A percentile compares a stretch with the other conserved stretches of the same genome.
Evolutionary conservation across 805 yeast species (phyloP).

Genomic region (Wickerhamomyces pijperi): DNA sequence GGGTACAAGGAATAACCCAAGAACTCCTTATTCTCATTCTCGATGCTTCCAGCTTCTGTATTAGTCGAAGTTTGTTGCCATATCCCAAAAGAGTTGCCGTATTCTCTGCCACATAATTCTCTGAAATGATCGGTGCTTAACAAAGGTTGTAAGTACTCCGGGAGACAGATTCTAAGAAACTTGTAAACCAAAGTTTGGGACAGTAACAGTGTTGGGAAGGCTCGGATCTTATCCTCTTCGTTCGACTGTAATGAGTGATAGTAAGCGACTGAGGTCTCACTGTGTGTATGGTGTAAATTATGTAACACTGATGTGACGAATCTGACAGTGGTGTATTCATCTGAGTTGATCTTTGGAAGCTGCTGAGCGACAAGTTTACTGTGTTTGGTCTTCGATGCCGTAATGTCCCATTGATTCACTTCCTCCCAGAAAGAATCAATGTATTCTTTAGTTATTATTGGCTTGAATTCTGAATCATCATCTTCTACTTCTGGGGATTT

Average conservation of each 20-base stretch:
- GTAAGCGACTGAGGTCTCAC: conserved; percentile 4
- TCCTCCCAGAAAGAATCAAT: conserved; percentile 27
- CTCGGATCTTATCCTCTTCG: conserved; percentile 32
- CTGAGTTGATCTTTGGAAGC: conserved; percentile 36
- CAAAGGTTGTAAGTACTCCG: conserved; percentile 21
- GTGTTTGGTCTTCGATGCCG: conserved; percentile 21
- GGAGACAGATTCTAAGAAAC: conserved; percentile 31
- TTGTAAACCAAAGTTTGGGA: conserved; percentile 38
- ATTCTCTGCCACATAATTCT: conserved; percentile 42
- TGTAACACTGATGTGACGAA: conserved; percentile 31
- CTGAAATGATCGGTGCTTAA: conserved; percentile 31
- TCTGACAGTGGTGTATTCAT: conserved; percentile 40
- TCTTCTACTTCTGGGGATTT: conserved; percentile 11
- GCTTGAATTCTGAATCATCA: conserved; percentile 4
- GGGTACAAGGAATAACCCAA: conserved; percentile 54
- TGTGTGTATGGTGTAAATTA: conserved; percentile 15
- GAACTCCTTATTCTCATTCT: conserved; percentile 37
- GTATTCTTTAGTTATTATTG: conserved; percentile 9
- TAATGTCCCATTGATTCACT: conserved; percentile 26
- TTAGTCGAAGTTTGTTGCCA: conserved; percentile 31
- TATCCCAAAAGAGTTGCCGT: conserved; percentile 61
- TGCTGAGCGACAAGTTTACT: conserved; percentile 24
- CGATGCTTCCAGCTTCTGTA: conserved; percentile 17
- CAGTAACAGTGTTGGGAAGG: conserved; percentile 35
- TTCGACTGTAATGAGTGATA: conserved; percentile 40